phyloP scores from a whole-genome alignment of 2,329 filamentous ascomycete species.

The Beauveria scarabaeidicola region DNA sequence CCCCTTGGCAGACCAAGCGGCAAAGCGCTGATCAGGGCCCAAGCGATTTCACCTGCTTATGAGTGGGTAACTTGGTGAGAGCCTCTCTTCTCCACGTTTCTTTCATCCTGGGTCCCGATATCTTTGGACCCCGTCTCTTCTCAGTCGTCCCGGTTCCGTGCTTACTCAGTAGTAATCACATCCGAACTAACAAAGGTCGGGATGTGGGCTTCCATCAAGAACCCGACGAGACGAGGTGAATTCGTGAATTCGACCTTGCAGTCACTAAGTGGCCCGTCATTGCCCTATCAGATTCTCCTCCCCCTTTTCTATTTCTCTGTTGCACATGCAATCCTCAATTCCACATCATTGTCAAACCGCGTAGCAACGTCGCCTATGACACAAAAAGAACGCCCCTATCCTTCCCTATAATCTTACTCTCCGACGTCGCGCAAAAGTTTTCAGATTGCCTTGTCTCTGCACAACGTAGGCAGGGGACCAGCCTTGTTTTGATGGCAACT shows the following conservation, averaged over 20 bases:
- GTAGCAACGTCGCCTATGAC: background rate
- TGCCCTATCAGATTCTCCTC: background rate
- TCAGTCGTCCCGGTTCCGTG: background rate
- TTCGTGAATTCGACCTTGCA: background rate
- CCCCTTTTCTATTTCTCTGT: background rate
- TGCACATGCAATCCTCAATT: background rate
- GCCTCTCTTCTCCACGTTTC: background rate
- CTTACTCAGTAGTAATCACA: background rate
- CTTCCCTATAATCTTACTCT: constrained; percentile 4
- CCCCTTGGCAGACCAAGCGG: background rate
- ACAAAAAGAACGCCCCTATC: background rate
- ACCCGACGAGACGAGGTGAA: background rate
- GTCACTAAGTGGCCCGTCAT: background rate
- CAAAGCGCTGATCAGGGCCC: background rate
- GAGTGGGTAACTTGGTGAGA: background rate
- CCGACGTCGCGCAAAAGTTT: background rate
- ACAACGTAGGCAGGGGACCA: background rate
- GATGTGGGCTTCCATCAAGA: background rate
- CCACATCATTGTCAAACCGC: background rate
- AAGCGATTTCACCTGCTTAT: background rate
- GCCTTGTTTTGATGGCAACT: background rate
- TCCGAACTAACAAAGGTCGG: background rate
- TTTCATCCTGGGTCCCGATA: background rate
- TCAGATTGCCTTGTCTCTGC: background rate
- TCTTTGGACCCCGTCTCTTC: background rate